Conservation (phyloP, 768 basidiomycete genomes). For the Porphyrellus cyaneotinctus region DNA sequence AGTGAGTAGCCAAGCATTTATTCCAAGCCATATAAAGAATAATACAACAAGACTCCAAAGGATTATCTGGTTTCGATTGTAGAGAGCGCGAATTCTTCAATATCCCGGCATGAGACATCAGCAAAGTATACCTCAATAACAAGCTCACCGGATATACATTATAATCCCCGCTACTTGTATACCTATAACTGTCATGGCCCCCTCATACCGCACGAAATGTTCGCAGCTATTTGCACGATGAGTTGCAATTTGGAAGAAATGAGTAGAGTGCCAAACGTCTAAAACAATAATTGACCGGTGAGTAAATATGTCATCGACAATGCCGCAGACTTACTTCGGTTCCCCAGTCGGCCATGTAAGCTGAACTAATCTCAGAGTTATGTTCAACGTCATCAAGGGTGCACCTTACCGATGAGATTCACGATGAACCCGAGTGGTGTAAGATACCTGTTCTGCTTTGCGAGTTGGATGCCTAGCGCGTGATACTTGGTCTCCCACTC, state of each 20-base stretch:
- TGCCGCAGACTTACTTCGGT: slow-evolving; percentile 5
- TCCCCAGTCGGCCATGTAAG: slow-evolving; percentile 17
- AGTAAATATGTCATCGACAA: slow-evolving; percentile 1
- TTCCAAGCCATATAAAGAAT: slow-evolving; percentile 40
- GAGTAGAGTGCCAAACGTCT: slow-evolving; percentile 11
- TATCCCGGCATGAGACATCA: background rate
- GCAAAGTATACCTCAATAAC: background rate
- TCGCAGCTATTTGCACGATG: slow-evolving; percentile 35
- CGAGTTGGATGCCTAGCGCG: background rate
- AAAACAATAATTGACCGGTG: background rate
- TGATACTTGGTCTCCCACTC: slow-evolving; percentile 5
- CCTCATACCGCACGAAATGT: slow-evolving; percentile 51
- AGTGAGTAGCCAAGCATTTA: slow-evolving; percentile 55
- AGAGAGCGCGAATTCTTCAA: slow-evolving; percentile 13
- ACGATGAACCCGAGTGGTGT: slow-evolving; percentile 60
- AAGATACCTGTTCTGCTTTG: slow-evolving; percentile 55
- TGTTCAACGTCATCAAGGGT: background rate
- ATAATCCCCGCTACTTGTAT: slow-evolving; percentile 41
- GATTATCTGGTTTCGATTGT: background rate
- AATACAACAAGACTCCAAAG: slow-evolving; percentile 21
- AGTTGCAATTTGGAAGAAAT: background rate
- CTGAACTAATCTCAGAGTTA: slow-evolving; percentile 5
- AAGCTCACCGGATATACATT: slow-evolving; percentile 41
- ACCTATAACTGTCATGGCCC: slow-evolving; percentile 41
- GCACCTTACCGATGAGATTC: slow-evolving; percentile 39